These are phyloP conservation scores for Senecio squalidus DNA, from an alignment of 140 eudicot species.

Conservation along the genomic window DNA sequence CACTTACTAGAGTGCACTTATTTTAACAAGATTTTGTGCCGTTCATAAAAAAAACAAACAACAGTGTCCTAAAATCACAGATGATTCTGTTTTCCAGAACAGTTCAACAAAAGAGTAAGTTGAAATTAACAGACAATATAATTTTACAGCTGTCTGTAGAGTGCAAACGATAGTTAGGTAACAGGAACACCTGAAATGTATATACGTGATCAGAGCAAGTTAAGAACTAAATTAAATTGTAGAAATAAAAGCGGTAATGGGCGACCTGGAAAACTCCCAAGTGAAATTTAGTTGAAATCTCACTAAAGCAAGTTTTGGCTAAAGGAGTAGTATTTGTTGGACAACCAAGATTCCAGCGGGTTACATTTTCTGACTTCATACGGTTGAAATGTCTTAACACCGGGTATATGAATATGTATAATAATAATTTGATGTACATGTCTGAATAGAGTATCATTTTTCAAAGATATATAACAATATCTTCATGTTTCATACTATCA, in stretches of 20 bases:
- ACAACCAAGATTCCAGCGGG: conserved; percentile 84
- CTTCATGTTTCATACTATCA: conserved; percentile 58
- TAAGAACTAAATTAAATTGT: too few species aligned
- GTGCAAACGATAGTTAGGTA: too few species aligned
- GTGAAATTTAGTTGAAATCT: conserved; percentile 76
- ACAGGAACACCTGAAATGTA: too few species aligned
- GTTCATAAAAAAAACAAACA: too few species aligned
- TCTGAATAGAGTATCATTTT: conserved; percentile 45
- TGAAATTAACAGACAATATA: too few species aligned
- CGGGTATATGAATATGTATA: too few species aligned
- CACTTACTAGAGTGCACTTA: too few species aligned
- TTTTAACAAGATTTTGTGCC: too few species aligned
- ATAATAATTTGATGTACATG: conserved; percentile 20
- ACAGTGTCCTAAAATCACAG: neutral
- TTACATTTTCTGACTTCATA: conserved; percentile 80
- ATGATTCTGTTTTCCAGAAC: neutral
- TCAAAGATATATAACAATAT: conserved; percentile 44
- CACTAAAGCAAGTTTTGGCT: conserved; percentile 72
- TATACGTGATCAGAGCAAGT: too few species aligned
- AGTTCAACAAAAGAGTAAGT: neutral
- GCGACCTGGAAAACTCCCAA: conserved; percentile 94
- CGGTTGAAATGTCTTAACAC: conserved; percentile 74
- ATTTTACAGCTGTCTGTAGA: too few species aligned
- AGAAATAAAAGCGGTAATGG: neutral
- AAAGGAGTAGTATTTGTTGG: conserved; percentile 83